These are phyloP conservation scores for Pelargonium nanum DNA, from an alignment of 345 rosid species.

Conservation along the genomic window DNA sequence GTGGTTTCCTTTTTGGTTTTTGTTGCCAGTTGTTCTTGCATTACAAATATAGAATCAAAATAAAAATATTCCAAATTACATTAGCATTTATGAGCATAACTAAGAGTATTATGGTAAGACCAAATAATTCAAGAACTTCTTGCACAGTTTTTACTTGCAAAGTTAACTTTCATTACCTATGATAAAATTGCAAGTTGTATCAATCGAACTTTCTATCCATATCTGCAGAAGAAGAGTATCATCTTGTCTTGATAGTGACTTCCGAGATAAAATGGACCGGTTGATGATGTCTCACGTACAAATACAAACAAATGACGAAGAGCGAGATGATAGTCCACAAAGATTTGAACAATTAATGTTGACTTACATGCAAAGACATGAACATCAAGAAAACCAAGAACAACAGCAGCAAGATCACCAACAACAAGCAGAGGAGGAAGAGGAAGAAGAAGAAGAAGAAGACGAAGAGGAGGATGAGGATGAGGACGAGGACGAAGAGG, in stretches of 20 bases:
- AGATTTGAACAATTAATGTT: constrained; percentile 58
- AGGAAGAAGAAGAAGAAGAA: constrained; percentile 3
- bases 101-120: neutral
- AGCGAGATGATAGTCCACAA: constrained; percentile 10
- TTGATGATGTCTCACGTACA: constrained; percentile 43
- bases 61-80: neutral
- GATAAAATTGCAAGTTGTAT: neutral
- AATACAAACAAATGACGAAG: constrained; percentile 21
- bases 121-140: neutral
- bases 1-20: neutral
- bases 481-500: constrained; percentile 19
- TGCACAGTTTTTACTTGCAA: neutral
- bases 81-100: neutral
- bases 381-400: constrained; percentile 11
- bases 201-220: constrained; percentile 7
- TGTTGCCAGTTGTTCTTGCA: neutral
- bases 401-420: constrained; percentile 13
- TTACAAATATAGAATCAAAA: neutral
- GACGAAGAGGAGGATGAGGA: constrained; percentile 23
- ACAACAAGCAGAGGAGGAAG: constrained; percentile 1
- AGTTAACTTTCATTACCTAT: no score
- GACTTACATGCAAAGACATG: constrained; percentile 33
- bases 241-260: constrained; percentile 48
- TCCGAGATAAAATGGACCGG: constrained; percentile 59
- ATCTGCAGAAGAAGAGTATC: constrained; percentile 66